Evolutionary conservation across 805 yeast species (phyloP), one percentile per base, ranked within the genome.

Genomic region (Nakazawaea pomicola): DNA sequence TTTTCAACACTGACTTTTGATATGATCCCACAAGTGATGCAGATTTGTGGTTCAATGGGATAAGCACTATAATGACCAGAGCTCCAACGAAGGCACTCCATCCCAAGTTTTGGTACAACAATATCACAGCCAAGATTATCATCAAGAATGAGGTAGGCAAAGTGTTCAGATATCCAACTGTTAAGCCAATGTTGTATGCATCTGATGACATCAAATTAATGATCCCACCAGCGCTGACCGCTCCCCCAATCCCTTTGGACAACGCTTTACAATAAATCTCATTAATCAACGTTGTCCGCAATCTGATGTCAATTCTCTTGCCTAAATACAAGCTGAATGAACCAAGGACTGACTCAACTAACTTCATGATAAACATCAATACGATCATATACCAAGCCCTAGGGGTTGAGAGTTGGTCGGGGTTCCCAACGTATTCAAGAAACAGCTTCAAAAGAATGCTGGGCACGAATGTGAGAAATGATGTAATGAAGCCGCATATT

Each of bases 231-330:
- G 36, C 9, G 4, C 16, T 12, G 10, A 25, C 12, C 8, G 18
- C 5, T 4, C n/a, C 15, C n/a, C 17, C 15, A 8, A 27, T 6
- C 4, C 29, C 36, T 11, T 95, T 78, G 66, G 93, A 76, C 45
- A 93, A 71, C 1, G 97, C 97, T 64, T 93, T 93, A 2, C 95
- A 80, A 56, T 93, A 93, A 41, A 93, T 82, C 60, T 87, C 95
- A 45, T 95, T 93, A 51, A 93, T 83, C 43, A 93, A 74, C 46
- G 93, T 75, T 7, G 97, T 88, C 54, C 83, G 80, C 83, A 91
- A 78, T 57, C 96, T 78, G 33, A 89, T 77, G 63, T 97, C 91
- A 30, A 91, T 87, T 57, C 95, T 78, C 67, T 98, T 83, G 45
- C 98, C 98, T 43, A 83, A 65, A 60, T 81, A 93, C 41, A 88